Evolutionary conservation across 2,329 filamentous ascomycete genomes (phyloP).

Genomic region (Escovopsis sp.): DNA sequence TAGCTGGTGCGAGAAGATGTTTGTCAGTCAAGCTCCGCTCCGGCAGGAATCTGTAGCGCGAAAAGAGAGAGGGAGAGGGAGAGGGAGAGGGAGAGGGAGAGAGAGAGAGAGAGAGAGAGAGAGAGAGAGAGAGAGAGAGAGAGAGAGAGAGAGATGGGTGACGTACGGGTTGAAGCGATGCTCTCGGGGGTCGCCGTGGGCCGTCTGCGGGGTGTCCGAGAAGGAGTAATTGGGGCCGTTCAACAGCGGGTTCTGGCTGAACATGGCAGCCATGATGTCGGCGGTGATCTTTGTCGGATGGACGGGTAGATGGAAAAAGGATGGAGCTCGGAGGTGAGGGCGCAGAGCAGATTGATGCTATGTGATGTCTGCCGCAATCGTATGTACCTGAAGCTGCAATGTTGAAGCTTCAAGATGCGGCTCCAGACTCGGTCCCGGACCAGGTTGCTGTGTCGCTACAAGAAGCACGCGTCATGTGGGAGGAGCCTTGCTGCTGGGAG

Average conservation of each 20-base stretch:
- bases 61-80: too few species aligned
- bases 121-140: too few species aligned
- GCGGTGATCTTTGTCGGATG: too few species aligned
- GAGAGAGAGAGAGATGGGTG: neutral
- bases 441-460: constrained; percentile 14
- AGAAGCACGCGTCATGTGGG: constrained; percentile 31
- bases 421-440: constrained; percentile 1
- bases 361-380: too few species aligned
- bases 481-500: constrained; percentile 33
- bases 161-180: constrained; percentile 88
- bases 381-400: too few species aligned
- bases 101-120: neutral
- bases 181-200: constrained; percentile 44
- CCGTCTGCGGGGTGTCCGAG: constrained; percentile 42
- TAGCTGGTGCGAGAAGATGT: constrained; percentile 44
- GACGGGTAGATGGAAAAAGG: too few species aligned
- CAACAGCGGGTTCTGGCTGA: constrained; percentile 55
- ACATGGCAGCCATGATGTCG: constrained; percentile 45
- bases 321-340: too few species aligned
- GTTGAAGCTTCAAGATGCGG: too few species aligned
- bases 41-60: neutral
- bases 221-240: constrained; percentile 58
- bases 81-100: too few species aligned
- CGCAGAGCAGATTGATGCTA: too few species aligned
- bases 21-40: neutral